Conservation (phyloP, 228 moss, liverwort and hornwort genomes). For the Sphagnum fallax region DNA sequence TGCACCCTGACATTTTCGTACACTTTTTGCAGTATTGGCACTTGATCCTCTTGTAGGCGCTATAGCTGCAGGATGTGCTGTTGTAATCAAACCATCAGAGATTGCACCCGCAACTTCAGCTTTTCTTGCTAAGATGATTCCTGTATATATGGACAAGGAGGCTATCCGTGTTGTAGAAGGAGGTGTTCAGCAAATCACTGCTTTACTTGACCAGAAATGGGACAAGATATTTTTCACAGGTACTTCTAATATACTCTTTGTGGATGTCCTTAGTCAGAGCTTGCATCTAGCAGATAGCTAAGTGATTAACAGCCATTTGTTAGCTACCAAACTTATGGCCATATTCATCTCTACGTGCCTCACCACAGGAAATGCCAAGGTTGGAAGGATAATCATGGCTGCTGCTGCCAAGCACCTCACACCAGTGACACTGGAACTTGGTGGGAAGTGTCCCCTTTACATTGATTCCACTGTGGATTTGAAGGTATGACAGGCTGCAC, state of each 20-base stretch:
- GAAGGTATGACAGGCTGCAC: conserved; percentile 23
- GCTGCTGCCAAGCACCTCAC: conserved; percentile 91
- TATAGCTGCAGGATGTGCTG: conserved; percentile 42
- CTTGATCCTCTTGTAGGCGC: conserved; percentile 51
- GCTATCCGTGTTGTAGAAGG: conserved; percentile 57
- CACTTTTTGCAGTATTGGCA: conserved; percentile 31
- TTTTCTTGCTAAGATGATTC: conserved; percentile 31
- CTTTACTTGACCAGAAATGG: conserved; percentile 49
- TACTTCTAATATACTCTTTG: neutral
- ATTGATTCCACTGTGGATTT: conserved; percentile 69
- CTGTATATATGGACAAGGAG: conserved; percentile 33
- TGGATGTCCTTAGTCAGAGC: no score
- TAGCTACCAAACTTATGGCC: no score
- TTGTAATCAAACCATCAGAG: conserved; percentile 43
- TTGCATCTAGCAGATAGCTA: no score
- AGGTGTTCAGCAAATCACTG: conserved; percentile 38
- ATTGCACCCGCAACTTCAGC: conserved; percentile 38
- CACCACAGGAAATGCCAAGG: conserved; percentile 43
- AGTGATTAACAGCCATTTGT: no score
- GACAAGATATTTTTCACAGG: conserved; percentile 69
- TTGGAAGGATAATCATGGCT: conserved; percentile 65
- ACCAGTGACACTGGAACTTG: conserved; percentile 85
- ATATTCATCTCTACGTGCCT: no score
- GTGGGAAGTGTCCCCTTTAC: conserved; percentile 77
- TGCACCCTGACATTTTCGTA: neutral